Evolutionary conservation across 148 eudicot species (phyloP).

Genomic region (Amaranthus hypochondriacus): DNA sequence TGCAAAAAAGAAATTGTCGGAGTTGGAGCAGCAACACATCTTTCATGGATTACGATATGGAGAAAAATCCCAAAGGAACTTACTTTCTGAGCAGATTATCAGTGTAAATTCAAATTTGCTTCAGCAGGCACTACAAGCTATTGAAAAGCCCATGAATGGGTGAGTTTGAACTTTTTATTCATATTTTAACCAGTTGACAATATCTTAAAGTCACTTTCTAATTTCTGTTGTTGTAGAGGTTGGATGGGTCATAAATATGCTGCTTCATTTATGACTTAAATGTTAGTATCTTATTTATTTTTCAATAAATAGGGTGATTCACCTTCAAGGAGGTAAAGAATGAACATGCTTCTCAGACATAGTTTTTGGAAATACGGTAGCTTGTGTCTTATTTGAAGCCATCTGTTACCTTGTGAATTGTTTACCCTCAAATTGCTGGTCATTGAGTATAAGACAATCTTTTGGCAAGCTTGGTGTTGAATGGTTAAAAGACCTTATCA

Average conservation of each 20-base stretch:
- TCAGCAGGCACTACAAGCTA: slow-evolving; percentile 54
- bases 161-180: slow-evolving; percentile 26
- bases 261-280: not conserved
- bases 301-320: not conserved
- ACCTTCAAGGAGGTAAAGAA: not conserved
- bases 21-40: slow-evolving; percentile 81
- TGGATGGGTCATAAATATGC: not conserved
- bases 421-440: too few relatives aligned
- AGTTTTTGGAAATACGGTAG: not conserved
- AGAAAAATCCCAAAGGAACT: slow-evolving; percentile 49
- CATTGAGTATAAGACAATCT: too few relatives aligned
- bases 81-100: slow-evolving; percentile 71
- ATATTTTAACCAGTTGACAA: not conserved
- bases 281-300: not conserved
- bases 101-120: slow-evolving; percentile 66
- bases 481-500: too few relatives aligned
- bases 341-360: not conserved
- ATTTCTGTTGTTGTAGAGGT: not conserved
- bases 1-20: slow-evolving; percentile 87
- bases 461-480: too few relatives aligned
- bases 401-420: too few relatives aligned
- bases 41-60: slow-evolving; percentile 81
- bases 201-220: not conserved
- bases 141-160: slow-evolving; percentile 43
- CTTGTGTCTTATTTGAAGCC: not conserved